phyloP scores from a whole-genome alignment of 371 early-diverging fungal species.

The Rhizopus microsporus region DNA sequence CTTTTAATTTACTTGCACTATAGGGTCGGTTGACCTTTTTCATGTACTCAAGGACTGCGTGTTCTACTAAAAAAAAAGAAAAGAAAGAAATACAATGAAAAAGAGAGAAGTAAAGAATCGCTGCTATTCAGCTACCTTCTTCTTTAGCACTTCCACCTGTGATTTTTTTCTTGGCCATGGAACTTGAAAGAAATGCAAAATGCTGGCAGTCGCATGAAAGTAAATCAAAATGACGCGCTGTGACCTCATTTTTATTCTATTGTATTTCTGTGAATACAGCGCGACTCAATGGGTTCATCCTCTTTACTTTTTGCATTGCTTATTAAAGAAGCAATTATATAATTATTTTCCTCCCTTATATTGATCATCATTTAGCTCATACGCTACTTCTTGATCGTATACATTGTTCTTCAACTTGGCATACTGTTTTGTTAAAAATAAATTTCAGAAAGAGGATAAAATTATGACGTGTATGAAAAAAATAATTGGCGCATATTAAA shows the following conservation, averaged over 20 bases:
- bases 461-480: no score
- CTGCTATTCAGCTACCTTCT: constrained; percentile 12
- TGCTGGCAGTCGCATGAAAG: constrained; percentile 4
- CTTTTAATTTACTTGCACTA: constrained; percentile 21
- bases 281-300: neutral
- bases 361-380: no score
- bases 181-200: neutral
- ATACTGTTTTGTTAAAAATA: no score
- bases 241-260: neutral
- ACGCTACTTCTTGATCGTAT: no score
- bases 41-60: constrained; percentile 22
- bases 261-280: neutral
- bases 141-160: constrained; percentile 4
- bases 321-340: no score
- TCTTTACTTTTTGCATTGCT: neutral
- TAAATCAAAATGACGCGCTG: neutral
- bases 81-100: neutral
- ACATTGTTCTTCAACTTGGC: no score
- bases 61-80: constrained; percentile 4
- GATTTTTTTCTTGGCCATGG: constrained; percentile 18
- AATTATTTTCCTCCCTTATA: no score
- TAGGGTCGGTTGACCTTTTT: constrained; percentile 26
- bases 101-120: neutral
- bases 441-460: no score
- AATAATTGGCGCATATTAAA: no score